These are phyloP conservation scores for Allium sativum DNA, from an alignment of 106 monocot genomes.

Conservation along the genomic window DNA sequence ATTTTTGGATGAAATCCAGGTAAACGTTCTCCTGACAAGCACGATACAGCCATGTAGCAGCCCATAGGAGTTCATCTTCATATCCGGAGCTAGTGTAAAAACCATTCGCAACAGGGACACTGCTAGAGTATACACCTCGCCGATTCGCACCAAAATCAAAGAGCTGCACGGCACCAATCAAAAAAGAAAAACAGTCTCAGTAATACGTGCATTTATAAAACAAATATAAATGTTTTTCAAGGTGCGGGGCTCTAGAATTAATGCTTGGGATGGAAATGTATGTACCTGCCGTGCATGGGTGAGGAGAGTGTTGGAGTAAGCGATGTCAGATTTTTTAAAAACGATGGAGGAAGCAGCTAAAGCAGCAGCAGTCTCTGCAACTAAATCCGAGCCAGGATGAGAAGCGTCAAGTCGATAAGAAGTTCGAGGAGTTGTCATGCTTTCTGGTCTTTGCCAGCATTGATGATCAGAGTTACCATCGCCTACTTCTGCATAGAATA, in stretches of 20 bases:
- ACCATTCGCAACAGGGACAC: constrained; percentile 26
- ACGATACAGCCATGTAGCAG: constrained; percentile 63
- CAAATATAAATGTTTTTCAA: neutral
- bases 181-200: neutral
- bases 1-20: constrained; percentile 20
- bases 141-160: constrained; percentile 45
- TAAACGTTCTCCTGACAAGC: constrained; percentile 48
- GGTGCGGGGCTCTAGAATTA: no score
- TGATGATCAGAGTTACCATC: constrained; percentile 71
- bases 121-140: constrained; percentile 36
- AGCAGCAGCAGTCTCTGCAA: constrained; percentile 58
- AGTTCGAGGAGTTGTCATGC: constrained; percentile 58
- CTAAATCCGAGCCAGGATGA: constrained; percentile 45
- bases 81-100: constrained; percentile 62
- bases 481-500: constrained; percentile 55
- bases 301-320: constrained; percentile 25
- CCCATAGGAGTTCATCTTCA: constrained; percentile 73
- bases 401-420: constrained; percentile 24
- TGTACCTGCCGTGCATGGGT: constrained; percentile 37
- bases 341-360: constrained; percentile 52
- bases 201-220: neutral
- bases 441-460: constrained; percentile 75
- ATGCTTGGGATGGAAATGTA: neutral
- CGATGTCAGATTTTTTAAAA: constrained; percentile 10
- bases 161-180: no score